phyloP scores from a whole-genome alignment of 495 filamentous ascomycete genomes.

The Pseudotulostoma volvatum region DNA sequence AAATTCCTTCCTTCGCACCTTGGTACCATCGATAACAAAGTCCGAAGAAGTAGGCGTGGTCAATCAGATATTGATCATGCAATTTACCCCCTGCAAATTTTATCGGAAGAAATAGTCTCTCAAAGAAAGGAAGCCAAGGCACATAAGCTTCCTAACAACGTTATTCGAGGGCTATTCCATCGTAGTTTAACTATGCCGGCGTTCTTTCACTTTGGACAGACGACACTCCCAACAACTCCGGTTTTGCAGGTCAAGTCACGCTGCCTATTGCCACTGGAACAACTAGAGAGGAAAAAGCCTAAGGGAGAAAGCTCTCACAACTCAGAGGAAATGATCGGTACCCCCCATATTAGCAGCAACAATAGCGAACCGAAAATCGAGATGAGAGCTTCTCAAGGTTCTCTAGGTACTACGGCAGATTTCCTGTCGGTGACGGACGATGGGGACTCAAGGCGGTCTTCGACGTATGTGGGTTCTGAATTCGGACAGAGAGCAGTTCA shows the following conservation, averaged over 20 bases:
- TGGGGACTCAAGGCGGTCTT: background rate
- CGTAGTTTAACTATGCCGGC: no score
- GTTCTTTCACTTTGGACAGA: no score
- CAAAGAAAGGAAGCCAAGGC: no score
- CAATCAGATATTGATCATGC: background rate
- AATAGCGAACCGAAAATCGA: background rate
- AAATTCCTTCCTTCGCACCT: background rate
- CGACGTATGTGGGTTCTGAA: background rate
- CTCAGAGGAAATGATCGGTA: background rate
- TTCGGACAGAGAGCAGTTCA: slow-evolving; percentile 9
- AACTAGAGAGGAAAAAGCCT: background rate
- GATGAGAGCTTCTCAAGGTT: background rate
- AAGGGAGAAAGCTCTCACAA: background rate
- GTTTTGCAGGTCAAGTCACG: background rate
- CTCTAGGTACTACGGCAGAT: background rate
- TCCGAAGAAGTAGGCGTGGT: background rate
- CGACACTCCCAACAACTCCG: background rate
- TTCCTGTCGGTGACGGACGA: background rate
- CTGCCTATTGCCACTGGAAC: background rate
- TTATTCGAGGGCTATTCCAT: no score
- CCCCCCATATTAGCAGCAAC: background rate
- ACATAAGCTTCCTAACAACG: no score
- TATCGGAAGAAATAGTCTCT: no score
- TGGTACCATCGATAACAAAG: background rate
- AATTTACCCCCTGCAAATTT: background rate